A percentile compares a stretch with the other conserved stretches of the same genome.
These are phyloP conservation scores for Bipolaris oryzae DNA, from an alignment of 2,329 filamentous ascomycete genomes.

Conservation along the genomic window DNA sequence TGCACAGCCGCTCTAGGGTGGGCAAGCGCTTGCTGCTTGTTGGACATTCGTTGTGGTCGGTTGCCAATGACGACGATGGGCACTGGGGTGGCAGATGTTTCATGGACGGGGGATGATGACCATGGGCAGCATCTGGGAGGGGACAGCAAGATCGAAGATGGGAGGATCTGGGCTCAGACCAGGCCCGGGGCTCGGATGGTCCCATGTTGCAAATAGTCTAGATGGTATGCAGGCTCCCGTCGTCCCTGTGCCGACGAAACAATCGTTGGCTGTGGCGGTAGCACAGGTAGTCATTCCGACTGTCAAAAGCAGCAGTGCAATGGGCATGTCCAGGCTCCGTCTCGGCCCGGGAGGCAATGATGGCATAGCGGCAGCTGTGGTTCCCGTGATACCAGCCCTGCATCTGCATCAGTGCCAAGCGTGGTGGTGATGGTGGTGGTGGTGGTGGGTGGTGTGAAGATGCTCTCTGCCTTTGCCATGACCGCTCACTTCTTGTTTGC, in stretches of 20 bases:
- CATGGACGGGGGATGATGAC: not conserved
- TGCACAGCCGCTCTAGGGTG: not conserved
- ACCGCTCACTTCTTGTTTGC: slow-evolving; percentile 37
- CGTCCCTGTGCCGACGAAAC: slow-evolving; percentile 17
- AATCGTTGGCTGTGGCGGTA: slow-evolving; percentile 33
- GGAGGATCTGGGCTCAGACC: slow-evolving; percentile 1
- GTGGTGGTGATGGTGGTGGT: slow-evolving; percentile 2
- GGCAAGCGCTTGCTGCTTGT: slow-evolving; percentile 12
- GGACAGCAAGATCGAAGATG: slow-evolving; percentile 21
- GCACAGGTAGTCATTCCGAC: slow-evolving; percentile 33
- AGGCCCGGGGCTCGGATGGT: slow-evolving; percentile 10
- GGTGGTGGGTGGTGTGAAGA: not conserved
- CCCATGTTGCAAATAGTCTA: slow-evolving; percentile 25
- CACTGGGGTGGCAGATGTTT: not conserved
- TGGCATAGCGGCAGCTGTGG: slow-evolving; percentile 15
- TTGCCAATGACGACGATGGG: not conserved
- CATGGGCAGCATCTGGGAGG: slow-evolving; percentile 15
- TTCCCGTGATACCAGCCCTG: slow-evolving; percentile 25
- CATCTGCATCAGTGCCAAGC: slow-evolving; percentile 10
- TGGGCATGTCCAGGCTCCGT: slow-evolving; percentile 22
- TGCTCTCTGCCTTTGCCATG: slow-evolving; percentile 14
- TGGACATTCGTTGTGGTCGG: not conserved
- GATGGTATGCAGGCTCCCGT: slow-evolving; percentile 35
- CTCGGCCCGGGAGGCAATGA: slow-evolving; percentile 21
- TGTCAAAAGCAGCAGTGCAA: slow-evolving; percentile 22